Conservation (phyloP, 192 early-diverging fungal genomes). For the Coemansia reversa region DNA sequence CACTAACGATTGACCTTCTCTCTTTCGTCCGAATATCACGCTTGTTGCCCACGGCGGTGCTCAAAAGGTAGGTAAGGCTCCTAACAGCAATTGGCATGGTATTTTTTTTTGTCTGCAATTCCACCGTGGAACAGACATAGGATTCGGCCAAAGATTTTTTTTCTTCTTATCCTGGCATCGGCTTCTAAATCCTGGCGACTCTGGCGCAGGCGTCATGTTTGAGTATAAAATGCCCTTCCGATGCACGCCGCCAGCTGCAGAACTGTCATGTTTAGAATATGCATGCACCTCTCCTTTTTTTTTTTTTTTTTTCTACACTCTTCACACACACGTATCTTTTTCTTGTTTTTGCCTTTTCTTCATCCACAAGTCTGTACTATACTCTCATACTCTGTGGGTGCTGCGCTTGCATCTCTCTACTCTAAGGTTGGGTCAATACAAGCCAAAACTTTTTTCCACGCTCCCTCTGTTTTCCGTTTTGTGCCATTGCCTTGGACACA, state of each 20-base stretch:
- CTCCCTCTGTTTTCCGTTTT: background rate
- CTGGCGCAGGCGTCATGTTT: background rate
- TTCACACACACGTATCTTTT: conserved; percentile 1
- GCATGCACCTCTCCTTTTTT: conserved; percentile 17
- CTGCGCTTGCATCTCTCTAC: conserved; percentile 1
- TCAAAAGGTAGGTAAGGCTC: background rate
- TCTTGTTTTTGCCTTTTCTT: conserved; percentile 12
- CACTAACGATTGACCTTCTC: background rate
- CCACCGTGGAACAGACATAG: background rate
- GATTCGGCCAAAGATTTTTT: background rate
- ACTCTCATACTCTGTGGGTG: conserved; percentile 16
- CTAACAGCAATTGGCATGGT: background rate
- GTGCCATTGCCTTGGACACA: background rate
- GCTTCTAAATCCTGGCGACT: background rate
- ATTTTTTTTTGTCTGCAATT: background rate
- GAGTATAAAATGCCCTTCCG: background rate
- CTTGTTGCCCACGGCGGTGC: no score
- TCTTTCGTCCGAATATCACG: background rate
- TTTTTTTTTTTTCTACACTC: conserved; percentile 2
- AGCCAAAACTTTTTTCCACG: conserved; percentile 15
- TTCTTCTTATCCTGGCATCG: background rate
- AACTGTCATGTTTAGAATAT: background rate
- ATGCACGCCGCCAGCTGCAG: background rate
- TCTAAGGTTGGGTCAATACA: conserved; percentile 15
- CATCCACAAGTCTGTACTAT: conserved; percentile 15